Percentiles rank a stretch among this genome's conserved stretches.
phyloP scores from a whole-genome alignment of 1,284 basidiomycete genomes.

The Coniophora puteana region DNA sequence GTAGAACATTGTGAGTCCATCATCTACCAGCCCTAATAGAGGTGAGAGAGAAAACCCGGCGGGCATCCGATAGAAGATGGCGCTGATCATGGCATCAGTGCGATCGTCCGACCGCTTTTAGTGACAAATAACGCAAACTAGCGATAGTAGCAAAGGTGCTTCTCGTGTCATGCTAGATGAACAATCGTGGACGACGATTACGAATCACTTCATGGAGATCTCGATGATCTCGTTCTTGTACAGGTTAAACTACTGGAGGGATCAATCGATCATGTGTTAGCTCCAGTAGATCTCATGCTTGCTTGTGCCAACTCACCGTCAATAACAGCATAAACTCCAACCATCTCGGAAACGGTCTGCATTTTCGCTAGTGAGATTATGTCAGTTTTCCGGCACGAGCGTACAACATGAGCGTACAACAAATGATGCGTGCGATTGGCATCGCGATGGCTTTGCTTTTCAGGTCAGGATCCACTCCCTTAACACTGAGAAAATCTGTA shows the following conservation, averaged over 20 bases:
- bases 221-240: conserved; percentile 95
- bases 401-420: too few relatives aligned
- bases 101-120: conserved; percentile 96
- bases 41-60: too few relatives aligned
- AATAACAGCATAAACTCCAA: conserved; percentile 94
- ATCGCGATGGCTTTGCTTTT: too few relatives aligned
- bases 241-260: conserved; percentile 82
- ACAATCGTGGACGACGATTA: conserved; percentile 96
- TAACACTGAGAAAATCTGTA: too few relatives aligned
- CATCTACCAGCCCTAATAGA: conserved; percentile 98
- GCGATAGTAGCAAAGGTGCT: conserved; percentile 96
- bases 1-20: conserved; percentile 95
- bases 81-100: conserved; percentile 95
- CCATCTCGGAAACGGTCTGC: conserved; percentile 82
- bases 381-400: too few relatives aligned
- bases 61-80: conserved; percentile 98
- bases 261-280: not conserved
- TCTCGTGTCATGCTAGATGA: conserved; percentile 94
- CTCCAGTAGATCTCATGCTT: conserved; percentile 10
- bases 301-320: conserved; percentile 97
- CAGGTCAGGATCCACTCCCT: too few relatives aligned
- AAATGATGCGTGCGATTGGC: too few relatives aligned
- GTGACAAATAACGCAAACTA: conserved; percentile 99
- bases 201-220: conserved; percentile 92
- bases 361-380: conserved; percentile 85